Evolutionary conservation across 805 yeast species (phyloP).

Genomic region (Teunomyces gatunensis): DNA sequence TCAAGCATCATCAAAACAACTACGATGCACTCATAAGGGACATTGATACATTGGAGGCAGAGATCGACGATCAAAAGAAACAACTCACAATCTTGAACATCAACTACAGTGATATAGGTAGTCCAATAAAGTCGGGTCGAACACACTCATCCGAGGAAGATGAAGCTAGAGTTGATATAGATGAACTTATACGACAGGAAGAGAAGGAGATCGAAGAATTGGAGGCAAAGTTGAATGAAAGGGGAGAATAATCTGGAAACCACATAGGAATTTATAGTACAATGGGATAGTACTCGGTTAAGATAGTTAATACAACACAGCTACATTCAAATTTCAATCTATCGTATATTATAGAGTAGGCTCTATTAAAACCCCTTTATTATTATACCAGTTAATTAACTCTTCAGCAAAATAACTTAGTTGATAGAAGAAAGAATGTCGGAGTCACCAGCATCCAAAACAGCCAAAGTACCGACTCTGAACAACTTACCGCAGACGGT

Average conservation of each 20-base stretch:
- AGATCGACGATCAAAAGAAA: slow-evolving; percentile 42
- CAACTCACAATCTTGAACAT: slow-evolving; percentile 36
- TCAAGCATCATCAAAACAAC: slow-evolving; percentile 39
- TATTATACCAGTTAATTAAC: slow-evolving; percentile 3
- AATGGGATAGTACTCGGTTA: neutral
- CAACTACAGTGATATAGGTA: slow-evolving; percentile 18
- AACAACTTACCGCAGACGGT: slow-evolving; percentile 99
- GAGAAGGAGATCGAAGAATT: slow-evolving; percentile 45
- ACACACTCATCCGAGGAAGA: slow-evolving; percentile 8
- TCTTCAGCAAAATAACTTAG: slow-evolving; percentile 6
- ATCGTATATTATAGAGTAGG: slow-evolving; percentile 8
- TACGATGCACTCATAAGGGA: slow-evolving; percentile 36
- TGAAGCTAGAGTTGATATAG: slow-evolving; percentile 25
- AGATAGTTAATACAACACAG: neutral
- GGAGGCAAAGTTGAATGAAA: slow-evolving; percentile 33
- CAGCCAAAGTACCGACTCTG: slow-evolving; percentile 97
- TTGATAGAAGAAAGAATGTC: slow-evolving; percentile 76
- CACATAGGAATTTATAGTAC: neutral
- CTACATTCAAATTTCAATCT: slow-evolving; percentile 3
- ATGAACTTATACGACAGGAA: slow-evolving; percentile 43
- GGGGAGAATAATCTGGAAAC: slow-evolving; percentile 5
- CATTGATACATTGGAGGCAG: slow-evolving; percentile 40
- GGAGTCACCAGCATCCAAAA: slow-evolving; percentile 99
- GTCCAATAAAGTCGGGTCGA: slow-evolving; percentile 12
- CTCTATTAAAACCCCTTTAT: slow-evolving; percentile 2